Base-by-base conservation (phyloP, 768 basidiomycete genomes). In the Tylopilus vinaceipallidus region DNA sequence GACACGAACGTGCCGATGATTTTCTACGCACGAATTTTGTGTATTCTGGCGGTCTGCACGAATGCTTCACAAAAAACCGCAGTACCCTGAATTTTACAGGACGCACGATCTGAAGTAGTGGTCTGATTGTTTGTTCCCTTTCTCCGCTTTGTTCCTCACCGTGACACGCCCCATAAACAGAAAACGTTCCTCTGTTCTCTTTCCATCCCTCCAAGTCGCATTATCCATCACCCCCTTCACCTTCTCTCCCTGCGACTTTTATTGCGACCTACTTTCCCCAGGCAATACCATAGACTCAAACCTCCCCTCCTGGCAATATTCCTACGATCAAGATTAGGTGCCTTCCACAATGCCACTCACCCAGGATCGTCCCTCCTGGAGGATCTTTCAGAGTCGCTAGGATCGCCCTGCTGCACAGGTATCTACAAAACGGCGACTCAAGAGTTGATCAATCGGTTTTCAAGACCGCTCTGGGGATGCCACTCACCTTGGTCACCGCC, bases 81-180 rank as follows among this genome's bases (percentile, higher is more conserved):
- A n/a, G n/a, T n/a, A n/a, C n/a, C n/a, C n/a, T n/a, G n/a, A 40
- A 23, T 45, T 55, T 42, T 48, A 30, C 35, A 13, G 47, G 30
- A 42, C 32, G 17, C 22, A 37, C 34, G 24, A 5, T 16, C 12
- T 20, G 17, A 23, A 33, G 42, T 1, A 32, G 11, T 19, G 12
- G 22, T 20, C 35, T 10, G 20, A n/a, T 54, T 54, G 44, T 49
- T 62, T 56, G 47, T 42, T 19, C 44, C 17, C n/a, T 13, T 16
- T 37, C 20, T 43, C 26, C 11, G 46, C 52, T 51, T 59, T 56
- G 52, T 55, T 34, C 43, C 32, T 59, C n/a, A 39, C 38, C 34
- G 10, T 11, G 33, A 50, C 35, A 24, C 14, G 42, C 46, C 19
- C 47, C 50, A 53, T 20, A 60, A 63, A 54, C 36, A 49, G 29